Base-by-base conservation (phyloP, 2,329 filamentous ascomycete genomes). In the Trichoderma polysporum region DNA sequence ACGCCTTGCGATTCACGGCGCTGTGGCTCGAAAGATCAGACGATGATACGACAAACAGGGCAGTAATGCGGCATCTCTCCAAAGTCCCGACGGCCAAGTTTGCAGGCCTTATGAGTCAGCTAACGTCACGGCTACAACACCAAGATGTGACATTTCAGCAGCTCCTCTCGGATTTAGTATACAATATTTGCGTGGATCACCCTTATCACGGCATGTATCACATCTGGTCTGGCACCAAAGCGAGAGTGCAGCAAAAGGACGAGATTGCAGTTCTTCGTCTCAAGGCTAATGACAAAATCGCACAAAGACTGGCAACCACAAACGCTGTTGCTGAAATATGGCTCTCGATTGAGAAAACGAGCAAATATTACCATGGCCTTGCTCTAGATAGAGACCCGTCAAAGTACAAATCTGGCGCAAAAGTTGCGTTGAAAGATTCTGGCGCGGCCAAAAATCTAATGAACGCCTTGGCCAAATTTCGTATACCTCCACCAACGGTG, bases 151-250 rank as follows among this genome's bases (percentile, higher is more conserved):
- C 85, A 17, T 99, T 99, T 74, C 95, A 99, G 74, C 84, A 82
- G 47, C 83, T 94, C 1, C 82, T 99, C 2, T 86, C 88, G 60
- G 82, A 84, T 2, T 81, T 99, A 19, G 89, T 98, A 4, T 88
- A 89, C 73, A 89, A 89, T 9, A 97, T 99, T 65, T 98, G 94
- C 74, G 84, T 86, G 12, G 93, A 99, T 66, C 95, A 99, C 78
- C 96, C 95, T 0, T 97, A 94, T 76, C 96, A 99, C 75, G 93
- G 93, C 57, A 94, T 98, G 89, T 97, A 99, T 76, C 94, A 98
- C 72, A 92, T 99, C 49, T 97, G 94, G 83, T 92, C 94, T 2
- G 90, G 91, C 25, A 89, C 87, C 52, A 91, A 89, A 72, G 88
- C 86, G 61, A 90, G 88, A 68, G 86, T 85, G 59, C 88, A 90